Evolutionary conservation across 257 asterid genomes (phyloP).

Genomic region (Rubia yunnanensis): DNA sequence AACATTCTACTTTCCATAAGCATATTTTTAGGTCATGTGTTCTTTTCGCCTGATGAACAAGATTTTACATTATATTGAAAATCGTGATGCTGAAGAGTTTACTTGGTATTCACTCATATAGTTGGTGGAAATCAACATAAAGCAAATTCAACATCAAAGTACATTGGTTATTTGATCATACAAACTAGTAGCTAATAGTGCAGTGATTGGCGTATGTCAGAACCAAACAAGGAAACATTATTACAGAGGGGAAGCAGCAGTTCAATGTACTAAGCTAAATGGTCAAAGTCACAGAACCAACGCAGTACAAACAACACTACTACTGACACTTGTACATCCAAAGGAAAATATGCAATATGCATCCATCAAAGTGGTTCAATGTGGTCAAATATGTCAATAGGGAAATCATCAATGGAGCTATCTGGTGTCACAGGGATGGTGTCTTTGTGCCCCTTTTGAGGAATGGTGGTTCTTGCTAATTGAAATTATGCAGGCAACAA

Average conservation of each 20-base stretch:
- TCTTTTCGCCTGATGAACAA: too few species aligned
- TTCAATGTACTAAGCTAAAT: not conserved
- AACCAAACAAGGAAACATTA: not conserved
- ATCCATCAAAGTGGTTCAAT: conserved; percentile 40
- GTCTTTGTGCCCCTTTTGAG: conserved; percentile 15
- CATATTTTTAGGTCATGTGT: too few species aligned
- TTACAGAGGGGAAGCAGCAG: not conserved
- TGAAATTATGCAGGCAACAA: conserved; percentile 21
- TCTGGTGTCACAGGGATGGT: conserved; percentile 26
- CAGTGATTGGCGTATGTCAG: not conserved
- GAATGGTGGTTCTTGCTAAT: conserved; percentile 13
- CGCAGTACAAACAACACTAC: conserved; percentile 1
- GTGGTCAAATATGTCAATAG: conserved; percentile 56
- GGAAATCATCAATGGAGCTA: conserved; percentile 53
- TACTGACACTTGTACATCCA: too few species aligned
- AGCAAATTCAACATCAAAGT: not conserved
- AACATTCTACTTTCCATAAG: too few species aligned
- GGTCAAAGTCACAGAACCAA: not conserved
- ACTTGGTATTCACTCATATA: too few species aligned
- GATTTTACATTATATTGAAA: not conserved
- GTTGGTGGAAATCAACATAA: not conserved
- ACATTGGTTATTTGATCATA: not conserved
- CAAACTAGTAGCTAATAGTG: not conserved
- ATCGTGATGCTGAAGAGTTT: not conserved
- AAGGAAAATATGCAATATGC: conserved; percentile 39